Base-by-base conservation (phyloP, 2,329 filamentous ascomycete species). In the Gremmenia infestans region DNA sequence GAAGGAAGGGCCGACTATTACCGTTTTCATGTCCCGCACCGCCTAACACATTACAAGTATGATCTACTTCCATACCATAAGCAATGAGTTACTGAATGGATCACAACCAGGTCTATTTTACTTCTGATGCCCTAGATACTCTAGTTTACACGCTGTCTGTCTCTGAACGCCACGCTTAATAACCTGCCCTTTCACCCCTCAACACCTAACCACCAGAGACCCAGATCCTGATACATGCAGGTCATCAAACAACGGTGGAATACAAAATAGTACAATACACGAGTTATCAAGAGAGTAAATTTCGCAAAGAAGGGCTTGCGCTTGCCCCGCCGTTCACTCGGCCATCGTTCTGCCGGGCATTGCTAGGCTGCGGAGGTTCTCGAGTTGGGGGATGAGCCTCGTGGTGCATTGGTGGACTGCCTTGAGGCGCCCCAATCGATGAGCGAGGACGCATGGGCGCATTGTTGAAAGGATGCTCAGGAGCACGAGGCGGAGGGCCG, bases 251-350 rank as follows among this genome's bases (percentile, higher is more conserved):
- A 25, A 51, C 25, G 47, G 37, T 40, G 22, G 40, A 35, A 46
- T 15, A 39, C n/a, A 28, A 52, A 23, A 47, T 48, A 19, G n/a
- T 56, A 48, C 35, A 48, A 23, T 32, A 14, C 46, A 14, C 15
- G 23, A 36, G n/a, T 15, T 17, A 32, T 74, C 72, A 90, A 48
- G 83, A 87, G 53, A 92, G 77, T 49, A 92, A 72, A 65, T 92
- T 91, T 64, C 85, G 82, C 59, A 92, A 71, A 9, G 88, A 91
- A 11, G 88, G 87, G 66, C 85, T 91, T 15, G 88, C 87, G 65
- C 88, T 54, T 19, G 57, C 54, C 14, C 57, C 39, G 55, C 51
- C 61, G 12, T 77, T 71, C 43, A 77, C 74, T 49, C 78, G 73
- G 22, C 58, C 69, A 47, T 80, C 76, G 45, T 66, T 60, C 50